Conservation (phyloP, 148 eudicot genomes). For the Talinum fruticosum region DNA sequence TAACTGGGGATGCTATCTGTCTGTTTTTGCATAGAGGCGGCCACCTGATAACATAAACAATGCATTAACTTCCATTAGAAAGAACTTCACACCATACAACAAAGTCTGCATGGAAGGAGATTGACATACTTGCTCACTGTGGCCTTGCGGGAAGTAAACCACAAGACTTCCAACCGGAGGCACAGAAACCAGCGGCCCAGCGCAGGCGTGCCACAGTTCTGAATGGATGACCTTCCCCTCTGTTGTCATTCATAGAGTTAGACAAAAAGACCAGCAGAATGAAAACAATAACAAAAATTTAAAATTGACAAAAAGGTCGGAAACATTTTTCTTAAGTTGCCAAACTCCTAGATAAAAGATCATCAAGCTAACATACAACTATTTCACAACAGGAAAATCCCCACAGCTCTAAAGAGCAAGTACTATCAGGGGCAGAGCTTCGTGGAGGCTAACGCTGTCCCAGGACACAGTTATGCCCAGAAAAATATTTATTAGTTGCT, state of each 20-base stretch:
- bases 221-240: slow-evolving; percentile 73
- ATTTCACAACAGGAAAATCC: background rate
- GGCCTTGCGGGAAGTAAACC: slow-evolving; percentile 98
- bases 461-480: no score
- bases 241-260: slow-evolving; percentile 29
- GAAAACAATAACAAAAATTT: background rate
- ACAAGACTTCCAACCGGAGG: slow-evolving; percentile 96
- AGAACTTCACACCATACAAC: background rate
- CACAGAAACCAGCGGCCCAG: slow-evolving; percentile 87
- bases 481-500: no score
- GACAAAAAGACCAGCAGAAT: background rate
- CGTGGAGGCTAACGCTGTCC: no score
- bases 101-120: slow-evolving; percentile 11
- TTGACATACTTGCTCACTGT: slow-evolving; percentile 87
- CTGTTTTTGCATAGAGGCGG: slow-evolving; percentile 95
- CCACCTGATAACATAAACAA: slow-evolving; percentile 51
- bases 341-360: background rate
- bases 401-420: background rate
- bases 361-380: background rate
- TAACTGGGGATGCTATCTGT: slow-evolving; percentile 82
- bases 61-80: slow-evolving; percentile 21
- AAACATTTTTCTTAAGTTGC: background rate
- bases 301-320: background rate
- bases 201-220: slow-evolving; percentile 99
- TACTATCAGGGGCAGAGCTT: no score